phyloP scores from a whole-genome alignment of 495 filamentous ascomycete species.

The Trichoderma virens region DNA sequence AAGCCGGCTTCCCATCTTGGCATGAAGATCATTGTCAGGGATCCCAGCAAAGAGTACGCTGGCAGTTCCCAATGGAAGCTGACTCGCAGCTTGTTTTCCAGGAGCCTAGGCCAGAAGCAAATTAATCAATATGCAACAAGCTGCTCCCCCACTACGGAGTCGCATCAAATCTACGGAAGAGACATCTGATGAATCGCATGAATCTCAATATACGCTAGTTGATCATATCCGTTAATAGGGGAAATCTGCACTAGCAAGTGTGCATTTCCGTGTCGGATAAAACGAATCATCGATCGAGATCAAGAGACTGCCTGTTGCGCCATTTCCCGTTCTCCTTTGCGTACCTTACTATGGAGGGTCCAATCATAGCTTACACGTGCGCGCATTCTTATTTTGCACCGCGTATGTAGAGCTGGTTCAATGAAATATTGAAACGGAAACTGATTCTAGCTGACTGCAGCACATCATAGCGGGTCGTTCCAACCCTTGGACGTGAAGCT shows the following conservation, averaged over 20 bases:
- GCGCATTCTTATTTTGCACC: too few relatives aligned
- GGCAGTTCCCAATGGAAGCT: background rate
- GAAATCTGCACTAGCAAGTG: too few relatives aligned
- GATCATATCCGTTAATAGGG: too few relatives aligned
- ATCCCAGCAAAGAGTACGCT: background rate
- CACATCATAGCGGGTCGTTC: background rate
- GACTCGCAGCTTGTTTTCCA: conserved; percentile 1
- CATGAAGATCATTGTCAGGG: background rate
- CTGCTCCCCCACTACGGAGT: background rate
- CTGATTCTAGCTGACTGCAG: background rate
- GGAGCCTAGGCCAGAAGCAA: background rate
- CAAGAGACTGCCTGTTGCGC: too few relatives aligned
- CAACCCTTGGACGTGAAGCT: too few relatives aligned
- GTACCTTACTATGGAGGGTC: too few relatives aligned
- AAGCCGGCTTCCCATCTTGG: background rate
- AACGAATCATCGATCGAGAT: too few relatives aligned
- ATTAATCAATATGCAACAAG: background rate
- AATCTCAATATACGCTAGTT: too few relatives aligned
- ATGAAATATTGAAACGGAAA: background rate
- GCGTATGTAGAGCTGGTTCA: too few relatives aligned
- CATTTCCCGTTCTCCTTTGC: too few relatives aligned
- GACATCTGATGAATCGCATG: background rate
- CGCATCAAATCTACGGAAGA: background rate
- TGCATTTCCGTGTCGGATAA: too few relatives aligned
- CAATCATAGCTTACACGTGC: too few relatives aligned